phyloP scores from a whole-genome alignment of 805 yeast genomes.

The Spencermartinsiella europaea region DNA sequence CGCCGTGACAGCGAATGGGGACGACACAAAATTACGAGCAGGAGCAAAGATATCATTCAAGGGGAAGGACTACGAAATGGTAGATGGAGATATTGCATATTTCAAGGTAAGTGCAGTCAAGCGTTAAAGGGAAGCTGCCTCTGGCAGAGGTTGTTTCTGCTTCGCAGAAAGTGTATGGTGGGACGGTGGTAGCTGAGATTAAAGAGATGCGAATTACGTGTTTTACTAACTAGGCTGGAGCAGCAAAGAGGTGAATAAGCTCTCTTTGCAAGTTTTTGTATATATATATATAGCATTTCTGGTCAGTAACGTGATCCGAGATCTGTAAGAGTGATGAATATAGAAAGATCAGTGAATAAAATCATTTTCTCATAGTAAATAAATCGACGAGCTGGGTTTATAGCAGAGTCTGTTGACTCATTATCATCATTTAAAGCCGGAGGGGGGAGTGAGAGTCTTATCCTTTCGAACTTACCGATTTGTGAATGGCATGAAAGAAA shows the following conservation, averaged over 20 bases:
- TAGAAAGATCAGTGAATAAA: slow-evolving; percentile 21
- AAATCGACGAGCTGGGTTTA: slow-evolving; percentile 36
- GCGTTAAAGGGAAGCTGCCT: not conserved
- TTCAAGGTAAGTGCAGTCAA: slow-evolving; percentile 39
- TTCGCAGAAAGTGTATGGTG: no score
- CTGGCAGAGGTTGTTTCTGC: not conserved
- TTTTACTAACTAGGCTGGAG: no score
- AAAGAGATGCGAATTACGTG: no score
- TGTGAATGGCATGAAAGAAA: no score
- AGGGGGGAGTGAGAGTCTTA: no score
- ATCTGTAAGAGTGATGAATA: no score
- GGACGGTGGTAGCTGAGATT: no score
- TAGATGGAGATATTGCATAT: slow-evolving; percentile 77
- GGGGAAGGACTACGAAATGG: slow-evolving; percentile 75
- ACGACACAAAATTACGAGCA: slow-evolving; percentile 50
- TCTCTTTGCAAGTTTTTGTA: no score
- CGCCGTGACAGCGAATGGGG: slow-evolving; percentile 40
- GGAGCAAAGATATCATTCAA: slow-evolving; percentile 56
- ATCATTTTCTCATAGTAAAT: slow-evolving; percentile 27
- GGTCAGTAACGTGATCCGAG: no score
- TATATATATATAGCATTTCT: no score
- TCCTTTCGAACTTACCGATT: no score
- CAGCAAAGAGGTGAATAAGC: no score
- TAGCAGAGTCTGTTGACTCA: slow-evolving; percentile 18
- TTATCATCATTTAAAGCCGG: slow-evolving; percentile 19